phyloP scores from a whole-genome alignment of 306 rosid species.

The Gillenia trifoliata region DNA sequence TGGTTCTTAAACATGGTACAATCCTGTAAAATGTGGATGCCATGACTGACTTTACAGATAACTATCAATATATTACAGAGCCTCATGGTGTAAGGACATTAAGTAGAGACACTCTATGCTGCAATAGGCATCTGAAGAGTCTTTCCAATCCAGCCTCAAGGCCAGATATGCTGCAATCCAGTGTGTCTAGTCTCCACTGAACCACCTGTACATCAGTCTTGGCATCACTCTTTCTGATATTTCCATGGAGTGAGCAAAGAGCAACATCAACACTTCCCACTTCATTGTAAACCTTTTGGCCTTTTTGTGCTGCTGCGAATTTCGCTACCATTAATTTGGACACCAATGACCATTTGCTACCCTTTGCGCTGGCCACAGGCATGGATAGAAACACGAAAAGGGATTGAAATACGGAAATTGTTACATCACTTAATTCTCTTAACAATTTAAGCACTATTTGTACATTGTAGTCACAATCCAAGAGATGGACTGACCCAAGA shows the following conservation, averaged over 20 bases:
- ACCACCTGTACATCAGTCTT: slow-evolving; percentile 40
- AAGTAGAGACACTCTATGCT: slow-evolving; percentile 69
- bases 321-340: slow-evolving; percentile 38
- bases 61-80: background rate
- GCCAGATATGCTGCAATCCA: slow-evolving; percentile 37
- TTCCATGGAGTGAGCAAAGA: slow-evolving; percentile 39
- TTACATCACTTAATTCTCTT: slow-evolving; percentile 43
- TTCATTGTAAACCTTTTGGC: slow-evolving; percentile 37
- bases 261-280: slow-evolving; percentile 35
- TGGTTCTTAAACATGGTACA: background rate
- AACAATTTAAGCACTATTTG: slow-evolving; percentile 30
- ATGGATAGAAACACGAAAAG: slow-evolving; percentile 44
- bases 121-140: slow-evolving; percentile 58
- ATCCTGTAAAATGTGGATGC: slow-evolving; percentile 4
- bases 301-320: slow-evolving; percentile 32
- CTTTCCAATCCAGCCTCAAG: slow-evolving; percentile 51
- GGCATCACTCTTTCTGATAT: slow-evolving; percentile 13
- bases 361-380: slow-evolving; percentile 42
- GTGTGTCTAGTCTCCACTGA: slow-evolving; percentile 36
- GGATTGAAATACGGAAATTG: slow-evolving; percentile 40
- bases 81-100: slow-evolving; percentile 51
- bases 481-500: slow-evolving; percentile 9
- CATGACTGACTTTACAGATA: background rate
- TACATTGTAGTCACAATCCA: slow-evolving; percentile 35
- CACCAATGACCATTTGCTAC: slow-evolving; percentile 34